phyloP scores from a whole-genome alignment of 148 eudicot species.

The Nepenthes gracilis region DNA sequence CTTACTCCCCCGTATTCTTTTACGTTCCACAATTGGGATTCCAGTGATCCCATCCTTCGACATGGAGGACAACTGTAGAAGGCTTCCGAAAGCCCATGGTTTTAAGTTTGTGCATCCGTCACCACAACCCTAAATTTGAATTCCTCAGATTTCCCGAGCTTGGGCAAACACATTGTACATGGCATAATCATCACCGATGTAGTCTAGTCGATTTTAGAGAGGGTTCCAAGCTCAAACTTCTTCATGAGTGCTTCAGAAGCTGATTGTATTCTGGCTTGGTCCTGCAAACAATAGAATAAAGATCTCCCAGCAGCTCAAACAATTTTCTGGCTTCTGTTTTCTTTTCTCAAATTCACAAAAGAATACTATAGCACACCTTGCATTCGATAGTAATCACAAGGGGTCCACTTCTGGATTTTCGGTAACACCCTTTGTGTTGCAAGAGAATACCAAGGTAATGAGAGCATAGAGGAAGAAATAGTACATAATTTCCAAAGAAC shows the following conservation, averaged over 20 bases:
- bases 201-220: conserved; percentile 23
- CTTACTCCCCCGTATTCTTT: too few species aligned
- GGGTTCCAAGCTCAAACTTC: conserved; percentile 38
- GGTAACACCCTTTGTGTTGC: conserved; percentile 56
- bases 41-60: too few species aligned
- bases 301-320: background rate
- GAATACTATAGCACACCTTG: conserved; percentile 36
- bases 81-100: background rate
- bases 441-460: conserved; percentile 4
- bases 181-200: background rate
- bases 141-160: background rate
- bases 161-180: background rate
- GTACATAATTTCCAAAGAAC: background rate
- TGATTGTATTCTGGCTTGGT: conserved; percentile 39
- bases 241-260: conserved; percentile 47
- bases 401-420: conserved; percentile 59
- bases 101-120: background rate
- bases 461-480: conserved; percentile 1
- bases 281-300: conserved; percentile 27
- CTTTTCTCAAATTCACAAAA: too few species aligned
- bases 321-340: too few species aligned
- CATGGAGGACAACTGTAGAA: too few species aligned
- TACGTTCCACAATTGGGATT: background rate
- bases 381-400: conserved; percentile 67
- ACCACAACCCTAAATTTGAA: background rate